These are phyloP conservation scores for Imleria badia DNA, from an alignment of 768 basidiomycete species.

Conservation along the genomic window DNA sequence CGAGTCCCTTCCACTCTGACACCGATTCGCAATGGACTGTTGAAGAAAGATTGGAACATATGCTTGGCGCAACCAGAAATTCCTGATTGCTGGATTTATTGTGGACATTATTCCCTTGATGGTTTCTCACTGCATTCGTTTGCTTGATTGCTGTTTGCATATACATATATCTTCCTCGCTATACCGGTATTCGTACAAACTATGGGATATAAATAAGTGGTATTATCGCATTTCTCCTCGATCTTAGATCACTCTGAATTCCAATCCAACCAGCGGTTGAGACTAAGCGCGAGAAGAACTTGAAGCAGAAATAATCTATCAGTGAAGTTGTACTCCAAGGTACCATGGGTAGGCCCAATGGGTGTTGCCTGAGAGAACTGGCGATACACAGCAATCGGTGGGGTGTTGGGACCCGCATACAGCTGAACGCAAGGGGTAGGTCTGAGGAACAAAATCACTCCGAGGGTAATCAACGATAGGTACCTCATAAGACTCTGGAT, in stretches of 20 bases:
- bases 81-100: constrained; percentile 31
- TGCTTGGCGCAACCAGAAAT: constrained; percentile 48
- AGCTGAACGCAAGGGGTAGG: constrained; percentile 34
- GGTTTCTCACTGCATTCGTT: constrained; percentile 15
- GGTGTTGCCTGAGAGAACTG: constrained; percentile 51
- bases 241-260: constrained; percentile 37
- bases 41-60: constrained; percentile 73
- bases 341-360: constrained; percentile 63
- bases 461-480: constrained; percentile 17
- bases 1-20: constrained; percentile 62
- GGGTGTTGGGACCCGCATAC: constrained; percentile 45
- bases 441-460: neutral
- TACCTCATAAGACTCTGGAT: constrained; percentile 61
- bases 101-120: constrained; percentile 11
- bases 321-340: constrained; percentile 62
- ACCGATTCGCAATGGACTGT: constrained; percentile 66
- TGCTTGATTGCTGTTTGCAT: constrained; percentile 14
- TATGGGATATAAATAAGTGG: constrained; percentile 34
- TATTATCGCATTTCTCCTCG: constrained; percentile 16
- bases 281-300: constrained; percentile 60
- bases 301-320: constrained; percentile 61
- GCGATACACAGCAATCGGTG: constrained; percentile 57
- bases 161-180: constrained; percentile 22
- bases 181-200: constrained; percentile 35
- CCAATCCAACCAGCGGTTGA: constrained; percentile 76